A percentile compares a stretch with the other conserved stretches of the same genome.
phyloP scores from a whole-genome alignment of 371 early-diverging fungal species.

The Encephalitozoon romaleae region DNA sequence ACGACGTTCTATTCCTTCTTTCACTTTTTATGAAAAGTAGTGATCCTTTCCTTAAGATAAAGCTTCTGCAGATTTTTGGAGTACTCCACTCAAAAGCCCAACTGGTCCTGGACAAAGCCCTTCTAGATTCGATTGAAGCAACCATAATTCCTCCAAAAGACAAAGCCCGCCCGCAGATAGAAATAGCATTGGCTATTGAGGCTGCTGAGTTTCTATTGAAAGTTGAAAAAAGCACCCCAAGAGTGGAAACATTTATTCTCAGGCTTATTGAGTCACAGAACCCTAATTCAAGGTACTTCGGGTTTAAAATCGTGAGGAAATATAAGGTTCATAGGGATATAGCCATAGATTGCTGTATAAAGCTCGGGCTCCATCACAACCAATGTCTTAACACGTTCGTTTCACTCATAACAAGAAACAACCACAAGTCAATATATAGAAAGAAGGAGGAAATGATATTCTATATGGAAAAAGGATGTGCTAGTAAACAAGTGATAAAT shows the following conservation, averaged over 20 bases:
- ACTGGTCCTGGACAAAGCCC: neutral
- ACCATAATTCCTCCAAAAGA: conserved; percentile 7
- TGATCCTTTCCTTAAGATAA: conserved; percentile 21
- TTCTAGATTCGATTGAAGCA: neutral
- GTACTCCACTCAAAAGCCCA: neutral
- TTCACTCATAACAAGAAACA: conserved; percentile 18
- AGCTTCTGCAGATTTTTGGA: conserved; percentile 23
- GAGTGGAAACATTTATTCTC: conserved; percentile 23
- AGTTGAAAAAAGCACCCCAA: neutral
- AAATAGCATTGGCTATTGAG: conserved; percentile 34
- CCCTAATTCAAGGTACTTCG: conserved; percentile 37
- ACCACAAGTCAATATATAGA: conserved; percentile 30
- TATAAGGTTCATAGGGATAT: conserved; percentile 11
- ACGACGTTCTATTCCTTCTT: conserved; percentile 28
- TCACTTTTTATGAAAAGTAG: neutral
- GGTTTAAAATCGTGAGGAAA: conserved; percentile 24
- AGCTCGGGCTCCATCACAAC: neutral
- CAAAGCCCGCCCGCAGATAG: neutral
- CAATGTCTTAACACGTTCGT: conserved; percentile 13
- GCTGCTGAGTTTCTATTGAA: conserved; percentile 3
- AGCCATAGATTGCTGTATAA: conserved; percentile 17
- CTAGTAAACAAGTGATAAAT: neutral
- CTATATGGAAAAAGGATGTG: conserved; percentile 2
- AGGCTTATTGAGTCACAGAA: conserved; percentile 44
- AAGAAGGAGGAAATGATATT: conserved; percentile 33